Base-by-base conservation (phyloP, 352 stramenopile species). In the Globisporangium solare region DNA sequence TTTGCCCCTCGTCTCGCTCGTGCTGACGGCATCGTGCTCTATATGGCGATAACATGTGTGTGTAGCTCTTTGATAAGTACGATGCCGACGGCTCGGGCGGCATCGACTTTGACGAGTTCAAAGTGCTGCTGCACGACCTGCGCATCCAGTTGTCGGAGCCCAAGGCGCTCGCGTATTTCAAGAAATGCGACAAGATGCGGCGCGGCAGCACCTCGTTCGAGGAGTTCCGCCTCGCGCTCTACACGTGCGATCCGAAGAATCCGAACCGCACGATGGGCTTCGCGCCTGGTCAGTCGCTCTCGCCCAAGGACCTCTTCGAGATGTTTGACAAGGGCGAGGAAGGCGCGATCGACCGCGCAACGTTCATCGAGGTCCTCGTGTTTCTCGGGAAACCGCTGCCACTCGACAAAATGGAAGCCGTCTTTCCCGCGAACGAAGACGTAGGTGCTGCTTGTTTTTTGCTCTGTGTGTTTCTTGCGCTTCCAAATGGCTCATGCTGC, bases 31-130 rank as follows among this genome's bases (percentile, higher is more conserved):
- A 15, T 14, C 39, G 22, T 35, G 37, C 5, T 47, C 8, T 47
- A 22, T 47, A 27, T 37, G 24, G 5, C 10, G 27, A n/a, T n/a
- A n/a, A n/a, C n/a, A n/a, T n/a, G 14, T 32, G 1, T 12, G 46
- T 41, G 15, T 58, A 93, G 83, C 71, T 93, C 35, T 93, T 93
- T 51, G 73, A 88, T 58, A 90, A 93, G 53, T 93, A 92, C 62
- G 82, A 93, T 60, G 56, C 71, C 11, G 83, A 93, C 40, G 73
- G 74, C 14, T 92, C 81, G 3, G 83, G 81, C 6, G 81, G 82
- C 21, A 92, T 93, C 37, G 81, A 91, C 58, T 68, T 89, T 31
- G 66, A 87, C 3, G 83, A 93, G 66, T 93, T 93, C 66, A 81
- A 77, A 45, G 67, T 89, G 20, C 64, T 93, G 17, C 64, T 93